Conservation (phyloP, 495 filamentous ascomycete species). For the Tuber indicum region DNA sequence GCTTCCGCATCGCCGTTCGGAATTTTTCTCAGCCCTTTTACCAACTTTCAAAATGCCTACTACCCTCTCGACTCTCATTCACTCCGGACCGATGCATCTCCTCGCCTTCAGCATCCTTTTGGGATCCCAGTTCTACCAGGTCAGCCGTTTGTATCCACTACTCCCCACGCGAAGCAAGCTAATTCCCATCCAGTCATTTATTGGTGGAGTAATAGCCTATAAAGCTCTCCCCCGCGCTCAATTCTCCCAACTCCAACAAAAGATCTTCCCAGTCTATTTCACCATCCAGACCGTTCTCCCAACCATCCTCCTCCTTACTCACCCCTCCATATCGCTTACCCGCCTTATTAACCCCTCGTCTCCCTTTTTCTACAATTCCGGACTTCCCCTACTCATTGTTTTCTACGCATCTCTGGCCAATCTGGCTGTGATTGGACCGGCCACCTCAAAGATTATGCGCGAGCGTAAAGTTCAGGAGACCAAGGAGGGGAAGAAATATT, state of each 20-base stretch:
- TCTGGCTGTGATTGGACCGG: constrained; percentile 59
- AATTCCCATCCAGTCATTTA: constrained; percentile 57
- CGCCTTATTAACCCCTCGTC: constrained; percentile 28
- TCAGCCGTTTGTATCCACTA: constrained; percentile 40
- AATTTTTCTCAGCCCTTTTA: neutral
- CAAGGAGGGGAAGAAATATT: constrained; percentile 73
- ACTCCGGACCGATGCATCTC: constrained; percentile 30
- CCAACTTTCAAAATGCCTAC: constrained; percentile 20
- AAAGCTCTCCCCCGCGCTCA: constrained; percentile 66
- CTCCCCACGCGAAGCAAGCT: constrained; percentile 7
- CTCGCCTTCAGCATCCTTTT: constrained; percentile 64
- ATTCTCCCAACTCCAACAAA: constrained; percentile 68
- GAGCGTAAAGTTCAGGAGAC: constrained; percentile 63
- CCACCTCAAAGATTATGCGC: constrained; percentile 63
- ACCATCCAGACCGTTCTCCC: constrained; percentile 69
- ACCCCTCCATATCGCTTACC: constrained; percentile 50
- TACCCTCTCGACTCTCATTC: constrained; percentile 28
- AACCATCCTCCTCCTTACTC: constrained; percentile 68
- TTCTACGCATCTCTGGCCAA: constrained; percentile 62
- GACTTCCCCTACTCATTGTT: constrained; percentile 58
- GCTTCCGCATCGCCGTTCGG: neutral
- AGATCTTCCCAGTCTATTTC: constrained; percentile 83
- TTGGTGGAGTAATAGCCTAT: constrained; percentile 69
- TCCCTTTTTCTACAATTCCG: constrained; percentile 45
- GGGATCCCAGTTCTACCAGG: constrained; percentile 73